These are phyloP conservation scores for Melampsora abietis-canadensis DNA, from an alignment of 1,284 basidiomycete genomes.

Conservation along the genomic window DNA sequence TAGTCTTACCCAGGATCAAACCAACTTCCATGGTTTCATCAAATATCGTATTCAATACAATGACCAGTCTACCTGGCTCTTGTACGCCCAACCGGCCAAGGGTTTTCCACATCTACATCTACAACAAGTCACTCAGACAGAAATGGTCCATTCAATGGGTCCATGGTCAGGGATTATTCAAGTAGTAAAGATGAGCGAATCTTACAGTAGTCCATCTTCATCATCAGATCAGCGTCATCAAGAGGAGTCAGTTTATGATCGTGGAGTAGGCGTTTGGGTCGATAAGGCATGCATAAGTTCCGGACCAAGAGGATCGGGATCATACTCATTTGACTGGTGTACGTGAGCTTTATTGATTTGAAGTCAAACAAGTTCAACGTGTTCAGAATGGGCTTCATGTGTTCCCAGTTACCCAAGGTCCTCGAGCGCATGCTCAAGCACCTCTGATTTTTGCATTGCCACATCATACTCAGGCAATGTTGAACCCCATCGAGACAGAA, in stretches of 20 bases:
- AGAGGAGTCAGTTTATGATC: conserved; percentile 39
- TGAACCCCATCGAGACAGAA: neutral
- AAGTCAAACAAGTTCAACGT: neutral
- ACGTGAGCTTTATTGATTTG: neutral
- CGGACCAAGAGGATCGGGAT: conserved; percentile 21
- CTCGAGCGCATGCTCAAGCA: conserved; percentile 5
- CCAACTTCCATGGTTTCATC: conserved; percentile 24
- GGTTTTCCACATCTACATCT: conserved; percentile 22
- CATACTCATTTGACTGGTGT: conserved; percentile 42
- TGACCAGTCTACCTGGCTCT: conserved; percentile 38
- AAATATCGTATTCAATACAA: conserved; percentile 29
- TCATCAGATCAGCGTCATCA: conserved; percentile 13
- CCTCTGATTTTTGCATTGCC: conserved; percentile 41
- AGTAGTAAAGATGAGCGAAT: conserved; percentile 40
- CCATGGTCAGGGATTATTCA: conserved; percentile 41
- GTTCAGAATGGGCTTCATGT: neutral
- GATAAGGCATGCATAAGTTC: conserved; percentile 23
- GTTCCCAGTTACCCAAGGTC: conserved; percentile 17
- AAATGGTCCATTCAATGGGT: conserved; percentile 6
- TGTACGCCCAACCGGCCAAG: conserved; percentile 12
- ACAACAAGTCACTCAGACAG: conserved; percentile 10
- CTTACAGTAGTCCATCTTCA: conserved; percentile 23
- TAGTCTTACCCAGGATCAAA: conserved; percentile 9
- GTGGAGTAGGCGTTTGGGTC: conserved; percentile 35
- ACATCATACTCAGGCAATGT: conserved; percentile 37